These are phyloP conservation scores for Sporothrix inflata DNA, from an alignment of 2,329 filamentous ascomycete species.

Conservation along the genomic window DNA sequence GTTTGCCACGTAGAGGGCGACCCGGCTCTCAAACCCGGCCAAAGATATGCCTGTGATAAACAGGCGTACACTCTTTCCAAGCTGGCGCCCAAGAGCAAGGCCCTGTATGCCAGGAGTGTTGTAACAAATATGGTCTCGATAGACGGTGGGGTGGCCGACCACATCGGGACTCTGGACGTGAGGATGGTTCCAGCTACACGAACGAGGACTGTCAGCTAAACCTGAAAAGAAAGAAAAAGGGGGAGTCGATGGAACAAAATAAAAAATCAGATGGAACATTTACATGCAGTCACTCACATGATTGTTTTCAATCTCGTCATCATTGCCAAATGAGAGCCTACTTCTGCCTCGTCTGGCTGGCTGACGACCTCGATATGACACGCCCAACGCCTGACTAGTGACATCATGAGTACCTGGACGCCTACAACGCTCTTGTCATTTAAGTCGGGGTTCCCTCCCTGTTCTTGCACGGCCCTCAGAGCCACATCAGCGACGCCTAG, in stretches of 20 bases:
- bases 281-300: neutral
- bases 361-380: constrained; percentile 10
- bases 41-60: constrained; percentile 22
- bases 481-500: neutral
- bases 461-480: neutral
- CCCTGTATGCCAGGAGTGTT: constrained; percentile 27
- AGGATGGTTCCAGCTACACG: constrained; percentile 21
- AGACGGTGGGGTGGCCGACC: neutral
- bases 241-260: neutral
- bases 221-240: too few relatives aligned
- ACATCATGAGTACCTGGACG: constrained; percentile 15
- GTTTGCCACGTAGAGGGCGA: neutral
- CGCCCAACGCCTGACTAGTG: constrained; percentile 1
- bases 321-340: neutral
- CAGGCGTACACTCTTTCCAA: constrained; percentile 8
- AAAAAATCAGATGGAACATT: neutral
- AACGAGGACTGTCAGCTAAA: neutral
- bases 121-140: constrained; percentile 8
- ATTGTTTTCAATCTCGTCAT: constrained; percentile 6
- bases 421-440: constrained; percentile 16
- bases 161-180: neutral
- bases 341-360: constrained; percentile 40
- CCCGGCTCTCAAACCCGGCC: constrained; percentile 20
- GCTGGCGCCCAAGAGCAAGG: constrained; percentile 23
- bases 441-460: neutral